A percentile compares a stretch with the other conserved stretches of the same genome.
phyloP scores from a whole-genome alignment of 177 flowering plant genomes.

The Vitis hybrid region DNA sequence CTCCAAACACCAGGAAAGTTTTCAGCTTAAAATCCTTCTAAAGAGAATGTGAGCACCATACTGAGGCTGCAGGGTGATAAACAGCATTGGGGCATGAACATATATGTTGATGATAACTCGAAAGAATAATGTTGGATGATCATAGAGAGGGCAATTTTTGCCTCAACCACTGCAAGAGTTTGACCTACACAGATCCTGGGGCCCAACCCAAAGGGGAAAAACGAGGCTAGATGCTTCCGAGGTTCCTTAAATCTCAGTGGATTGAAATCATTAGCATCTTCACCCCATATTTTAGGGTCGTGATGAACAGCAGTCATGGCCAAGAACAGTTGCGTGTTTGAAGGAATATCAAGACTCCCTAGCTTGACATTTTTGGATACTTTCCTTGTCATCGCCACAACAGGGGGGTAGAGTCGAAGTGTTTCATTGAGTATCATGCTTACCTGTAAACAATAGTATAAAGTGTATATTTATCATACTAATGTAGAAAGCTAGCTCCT shows the following conservation, averaged over 20 bases:
- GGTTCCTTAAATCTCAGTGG: slow-evolving; percentile 53
- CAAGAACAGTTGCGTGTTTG: slow-evolving; percentile 46
- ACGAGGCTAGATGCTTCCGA: slow-evolving; percentile 50
- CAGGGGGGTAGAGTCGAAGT: slow-evolving; percentile 71
- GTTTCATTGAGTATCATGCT: slow-evolving; percentile 61
- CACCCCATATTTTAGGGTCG: slow-evolving; percentile 64
- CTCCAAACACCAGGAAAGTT: background rate
- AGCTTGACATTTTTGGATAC: slow-evolving; percentile 42
- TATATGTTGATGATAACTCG: slow-evolving; percentile 58
- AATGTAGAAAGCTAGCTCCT: too few species aligned
- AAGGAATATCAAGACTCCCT: slow-evolving; percentile 56
- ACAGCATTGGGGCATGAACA: slow-evolving; percentile 55
- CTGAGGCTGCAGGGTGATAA: slow-evolving; percentile 39
- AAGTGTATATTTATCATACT: too few species aligned
- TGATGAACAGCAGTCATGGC: slow-evolving; percentile 57
- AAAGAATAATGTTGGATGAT: slow-evolving; percentile 42
- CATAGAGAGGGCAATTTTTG: slow-evolving; percentile 51
- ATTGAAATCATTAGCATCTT: slow-evolving; percentile 62
- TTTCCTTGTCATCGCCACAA: slow-evolving; percentile 38
- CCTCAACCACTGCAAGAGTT: slow-evolving; percentile 55
- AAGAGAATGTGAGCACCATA: slow-evolving; percentile 39
- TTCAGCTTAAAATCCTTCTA: slow-evolving; percentile 18
- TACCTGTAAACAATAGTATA: slow-evolving; percentile 30
- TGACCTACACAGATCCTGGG: slow-evolving; percentile 70
- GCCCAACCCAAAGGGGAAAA: slow-evolving; percentile 70